Evolutionary conservation across 2,329 filamentous ascomycete genomes (phyloP).

Genomic region (Fusarium avenaceum): DNA sequence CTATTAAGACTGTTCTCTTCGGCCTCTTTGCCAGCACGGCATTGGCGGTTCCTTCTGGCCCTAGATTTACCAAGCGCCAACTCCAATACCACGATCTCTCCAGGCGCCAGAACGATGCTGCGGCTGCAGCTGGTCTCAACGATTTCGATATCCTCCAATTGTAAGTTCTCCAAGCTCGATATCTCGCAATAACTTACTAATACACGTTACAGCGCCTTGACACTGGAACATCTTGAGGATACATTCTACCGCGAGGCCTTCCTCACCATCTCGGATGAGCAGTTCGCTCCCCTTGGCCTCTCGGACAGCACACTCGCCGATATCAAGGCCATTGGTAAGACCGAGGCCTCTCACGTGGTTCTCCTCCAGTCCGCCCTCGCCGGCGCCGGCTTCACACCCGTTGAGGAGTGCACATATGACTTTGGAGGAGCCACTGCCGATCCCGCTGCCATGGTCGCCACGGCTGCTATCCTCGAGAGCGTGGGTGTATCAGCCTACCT

Average conservation of each 20-base stretch:
- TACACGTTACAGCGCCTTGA: conserved; percentile 64
- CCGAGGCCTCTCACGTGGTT: conserved; percentile 66
- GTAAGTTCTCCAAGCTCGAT: conserved; percentile 55
- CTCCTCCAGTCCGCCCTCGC: conserved; percentile 61
- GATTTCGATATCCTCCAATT: conserved; percentile 72
- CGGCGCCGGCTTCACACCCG: conserved; percentile 73
- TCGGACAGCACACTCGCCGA: conserved; percentile 56
- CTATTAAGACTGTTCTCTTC: conserved; percentile 58
- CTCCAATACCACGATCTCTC: conserved; percentile 61
- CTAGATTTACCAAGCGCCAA: conserved; percentile 61
- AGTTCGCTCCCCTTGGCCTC: conserved; percentile 69
- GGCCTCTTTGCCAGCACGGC: conserved; percentile 61
- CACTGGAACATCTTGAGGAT: conserved; percentile 80
- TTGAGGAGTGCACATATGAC: conserved; percentile 78
- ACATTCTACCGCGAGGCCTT: conserved; percentile 81
- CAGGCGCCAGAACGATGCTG: conserved; percentile 65
- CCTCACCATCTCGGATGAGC: conserved; percentile 71
- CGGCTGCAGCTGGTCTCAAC: conserved; percentile 61
- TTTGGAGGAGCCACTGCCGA: conserved; percentile 79
- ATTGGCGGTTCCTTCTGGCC: conserved; percentile 62
- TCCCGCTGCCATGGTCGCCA: conserved; percentile 75
- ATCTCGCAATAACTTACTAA: conserved; percentile 1
- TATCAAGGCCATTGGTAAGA: conserved; percentile 71
- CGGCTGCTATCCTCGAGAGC: conserved; percentile 78
- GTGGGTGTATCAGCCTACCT: conserved; percentile 81